These are phyloP conservation scores for Nidularia sp. DNA, from an alignment of 768 basidiomycete genomes.

Conservation along the genomic window DNA sequence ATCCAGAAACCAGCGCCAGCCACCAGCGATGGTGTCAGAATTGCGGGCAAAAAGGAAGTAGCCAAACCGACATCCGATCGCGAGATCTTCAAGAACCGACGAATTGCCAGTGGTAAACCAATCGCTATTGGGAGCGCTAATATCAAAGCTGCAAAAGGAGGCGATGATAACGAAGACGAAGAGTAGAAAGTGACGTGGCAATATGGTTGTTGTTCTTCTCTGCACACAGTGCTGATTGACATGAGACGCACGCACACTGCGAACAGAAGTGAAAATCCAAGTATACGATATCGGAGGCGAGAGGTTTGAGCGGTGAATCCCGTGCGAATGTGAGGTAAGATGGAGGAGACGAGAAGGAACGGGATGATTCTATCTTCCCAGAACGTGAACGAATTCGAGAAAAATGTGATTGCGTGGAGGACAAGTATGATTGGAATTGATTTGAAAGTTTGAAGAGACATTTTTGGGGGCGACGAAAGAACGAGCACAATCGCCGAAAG, in stretches of 20 bases:
- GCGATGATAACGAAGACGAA: conserved; percentile 62
- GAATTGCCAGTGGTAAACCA: conserved; percentile 50
- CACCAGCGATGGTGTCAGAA: conserved; percentile 55
- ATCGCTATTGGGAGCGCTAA: conserved; percentile 55
- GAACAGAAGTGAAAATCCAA: conserved; percentile 66
- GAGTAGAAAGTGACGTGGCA: conserved; percentile 90
- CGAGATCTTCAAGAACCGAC: conserved; percentile 57
- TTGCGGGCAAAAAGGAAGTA: conserved; percentile 51
- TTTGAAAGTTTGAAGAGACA: conserved; percentile 20
- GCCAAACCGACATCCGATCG: conserved; percentile 76
- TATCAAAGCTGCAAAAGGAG: conserved; percentile 55
- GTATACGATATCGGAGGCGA: conserved; percentile 70
- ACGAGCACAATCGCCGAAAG: conserved; percentile 43
- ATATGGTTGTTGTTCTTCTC: conserved; percentile 91
- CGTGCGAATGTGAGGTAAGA: conserved; percentile 54
- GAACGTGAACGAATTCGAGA: conserved; percentile 95
- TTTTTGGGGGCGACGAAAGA: conserved; percentile 30
- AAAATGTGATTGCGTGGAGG: conserved; percentile 73
- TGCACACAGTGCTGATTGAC: conserved; percentile 79
- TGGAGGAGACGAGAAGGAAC: conserved; percentile 66
- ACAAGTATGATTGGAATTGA: conserved; percentile 45
- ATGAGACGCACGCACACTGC: conserved; percentile 72
- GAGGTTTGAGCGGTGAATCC: conserved; percentile 66
- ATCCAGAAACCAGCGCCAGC: conserved; percentile 71
- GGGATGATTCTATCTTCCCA: conserved; percentile 89